Evolutionary conservation across 2,329 filamentous ascomycete genomes (phyloP).

Genomic region (Neofusicoccum ribis): DNA sequence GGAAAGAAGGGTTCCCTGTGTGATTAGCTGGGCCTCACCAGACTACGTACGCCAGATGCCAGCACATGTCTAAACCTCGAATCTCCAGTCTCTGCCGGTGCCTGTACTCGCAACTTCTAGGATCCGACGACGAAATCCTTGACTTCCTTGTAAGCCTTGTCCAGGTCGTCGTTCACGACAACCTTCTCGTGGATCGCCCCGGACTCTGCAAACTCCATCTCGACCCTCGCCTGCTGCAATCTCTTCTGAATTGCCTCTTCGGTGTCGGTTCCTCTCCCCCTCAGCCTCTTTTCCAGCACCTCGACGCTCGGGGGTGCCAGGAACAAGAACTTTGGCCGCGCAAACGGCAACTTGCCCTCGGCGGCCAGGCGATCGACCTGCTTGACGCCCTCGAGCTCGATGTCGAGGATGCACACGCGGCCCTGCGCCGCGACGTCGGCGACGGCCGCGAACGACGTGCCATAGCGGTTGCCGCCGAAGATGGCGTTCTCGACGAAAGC

Average conservation of each 20-base stretch:
- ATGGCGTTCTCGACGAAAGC: conserved; percentile 86
- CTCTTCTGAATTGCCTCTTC: conserved; percentile 51
- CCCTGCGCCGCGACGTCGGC: conserved; percentile 70
- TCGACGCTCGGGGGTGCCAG: conserved; percentile 76
- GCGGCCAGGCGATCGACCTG: conserved; percentile 69
- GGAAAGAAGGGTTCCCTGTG: too few species aligned
- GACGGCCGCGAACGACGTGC: conserved; percentile 78
- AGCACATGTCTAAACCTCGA: not conserved
- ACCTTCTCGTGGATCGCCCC: conserved; percentile 52
- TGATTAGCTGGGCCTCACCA: not conserved
- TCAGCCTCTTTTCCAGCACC: conserved; percentile 64
- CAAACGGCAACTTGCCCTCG: conserved; percentile 56
- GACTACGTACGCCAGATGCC: not conserved
- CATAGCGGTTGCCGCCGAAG: conserved; percentile 85
- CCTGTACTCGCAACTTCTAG: not conserved
- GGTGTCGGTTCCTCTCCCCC: conserved; percentile 44
- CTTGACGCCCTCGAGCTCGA: conserved; percentile 98
- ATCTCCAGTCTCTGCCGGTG: too few species aligned
- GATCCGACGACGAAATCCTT: conserved; percentile 52
- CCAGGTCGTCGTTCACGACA: conserved; percentile 54
- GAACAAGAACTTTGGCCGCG: conserved; percentile 76
- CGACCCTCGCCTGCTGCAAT: conserved; percentile 49
- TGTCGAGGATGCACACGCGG: conserved; percentile 81
- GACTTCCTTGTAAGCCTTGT: conserved; percentile 51
- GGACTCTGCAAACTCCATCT: conserved; percentile 43